Percentiles rank a stretch among this genome's conserved stretches.
These are phyloP conservation scores for Xylaria sp. DNA, from an alignment of 495 filamentous ascomycete species.

Conservation along the genomic window DNA sequence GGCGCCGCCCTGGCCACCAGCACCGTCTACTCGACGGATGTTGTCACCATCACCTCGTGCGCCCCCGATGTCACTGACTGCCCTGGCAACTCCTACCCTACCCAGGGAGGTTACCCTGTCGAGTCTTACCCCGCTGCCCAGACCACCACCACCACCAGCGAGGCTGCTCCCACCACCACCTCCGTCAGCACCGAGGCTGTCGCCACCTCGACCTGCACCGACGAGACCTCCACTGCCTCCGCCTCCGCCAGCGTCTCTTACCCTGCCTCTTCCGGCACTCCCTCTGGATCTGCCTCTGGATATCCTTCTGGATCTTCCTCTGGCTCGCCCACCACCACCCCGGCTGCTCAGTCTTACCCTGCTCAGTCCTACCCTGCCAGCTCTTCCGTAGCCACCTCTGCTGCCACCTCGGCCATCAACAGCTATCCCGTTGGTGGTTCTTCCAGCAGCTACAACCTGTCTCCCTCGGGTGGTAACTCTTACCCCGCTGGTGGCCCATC, in stretches of 20 bases:
- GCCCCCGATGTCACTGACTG: conserved; percentile 58
- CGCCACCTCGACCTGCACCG: no score
- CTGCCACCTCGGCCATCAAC: conserved; percentile 21
- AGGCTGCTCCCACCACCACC: conserved; percentile 33
- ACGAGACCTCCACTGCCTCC: no score
- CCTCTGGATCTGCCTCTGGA: neutral
- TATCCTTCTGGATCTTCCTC: no score
- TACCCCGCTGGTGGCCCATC: neutral
- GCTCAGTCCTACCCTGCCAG: conserved; percentile 11
- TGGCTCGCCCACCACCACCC: no score
- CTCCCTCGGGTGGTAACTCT: conserved; percentile 8
- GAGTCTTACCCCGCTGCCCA: conserved; percentile 48
- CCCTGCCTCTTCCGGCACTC: conserved; percentile 19
- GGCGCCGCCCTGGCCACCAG: conserved; percentile 56
- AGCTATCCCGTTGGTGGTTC: conserved; percentile 15
- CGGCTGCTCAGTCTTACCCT: conserved; percentile 11
- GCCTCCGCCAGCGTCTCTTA: neutral
- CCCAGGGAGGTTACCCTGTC: conserved; percentile 30
- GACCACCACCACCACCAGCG: conserved; percentile 37
- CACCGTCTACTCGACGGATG: conserved; percentile 63
- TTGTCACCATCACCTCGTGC: conserved; percentile 64
- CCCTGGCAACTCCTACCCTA: conserved; percentile 48
- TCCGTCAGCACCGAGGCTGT: conserved; percentile 12
- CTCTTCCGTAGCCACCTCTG: conserved; percentile 1
- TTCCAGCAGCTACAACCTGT: conserved; percentile 24